Percentiles rank a stretch among this genome's conserved stretches.
These are phyloP conservation scores for Amanita brunnescens DNA, from an alignment of 768 basidiomycete genomes.

Conservation along the genomic window DNA sequence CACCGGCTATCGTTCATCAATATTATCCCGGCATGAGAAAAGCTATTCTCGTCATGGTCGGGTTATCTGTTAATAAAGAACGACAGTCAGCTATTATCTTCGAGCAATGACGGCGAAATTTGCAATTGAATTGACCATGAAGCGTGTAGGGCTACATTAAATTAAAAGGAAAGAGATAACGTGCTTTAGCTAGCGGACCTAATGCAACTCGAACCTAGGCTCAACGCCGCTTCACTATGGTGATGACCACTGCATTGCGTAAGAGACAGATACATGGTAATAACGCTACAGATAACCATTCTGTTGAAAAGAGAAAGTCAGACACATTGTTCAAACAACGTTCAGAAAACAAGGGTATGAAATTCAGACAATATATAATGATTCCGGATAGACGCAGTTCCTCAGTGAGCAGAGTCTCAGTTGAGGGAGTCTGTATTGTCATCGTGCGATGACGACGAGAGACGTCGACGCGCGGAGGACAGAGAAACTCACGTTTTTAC, in stretches of 20 bases:
- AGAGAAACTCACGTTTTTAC: slow-evolving; percentile 34
- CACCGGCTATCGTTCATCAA: background rate
- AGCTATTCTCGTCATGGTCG: too few relatives aligned
- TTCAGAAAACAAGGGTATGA: slow-evolving; percentile 10
- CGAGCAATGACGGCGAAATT: too few relatives aligned
- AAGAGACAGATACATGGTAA: background rate
- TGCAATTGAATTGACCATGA: too few relatives aligned
- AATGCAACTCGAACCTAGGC: background rate
- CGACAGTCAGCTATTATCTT: too few relatives aligned
- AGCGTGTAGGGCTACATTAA: too few relatives aligned
- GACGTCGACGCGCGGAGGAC: slow-evolving; percentile 7
- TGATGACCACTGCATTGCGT: background rate
- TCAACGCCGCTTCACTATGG: background rate
- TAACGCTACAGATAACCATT: background rate
- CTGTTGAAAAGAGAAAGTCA: slow-evolving; percentile 9
- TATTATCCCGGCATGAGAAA: too few relatives aligned
- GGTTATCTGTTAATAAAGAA: too few relatives aligned
- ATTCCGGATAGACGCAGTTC: slow-evolving; percentile 84
- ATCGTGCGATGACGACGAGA: slow-evolving; percentile 37
- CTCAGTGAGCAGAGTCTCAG: slow-evolving; percentile 63
- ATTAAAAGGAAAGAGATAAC: too few relatives aligned
- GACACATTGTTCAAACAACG: slow-evolving; percentile 5
- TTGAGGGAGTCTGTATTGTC: slow-evolving; percentile 92
- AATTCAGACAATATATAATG: slow-evolving; percentile 70
- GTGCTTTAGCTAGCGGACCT: background rate